These are phyloP conservation scores for Trichoderma asperellum DNA, from an alignment of 2,329 filamentous ascomycete species.

Conservation along the genomic window DNA sequence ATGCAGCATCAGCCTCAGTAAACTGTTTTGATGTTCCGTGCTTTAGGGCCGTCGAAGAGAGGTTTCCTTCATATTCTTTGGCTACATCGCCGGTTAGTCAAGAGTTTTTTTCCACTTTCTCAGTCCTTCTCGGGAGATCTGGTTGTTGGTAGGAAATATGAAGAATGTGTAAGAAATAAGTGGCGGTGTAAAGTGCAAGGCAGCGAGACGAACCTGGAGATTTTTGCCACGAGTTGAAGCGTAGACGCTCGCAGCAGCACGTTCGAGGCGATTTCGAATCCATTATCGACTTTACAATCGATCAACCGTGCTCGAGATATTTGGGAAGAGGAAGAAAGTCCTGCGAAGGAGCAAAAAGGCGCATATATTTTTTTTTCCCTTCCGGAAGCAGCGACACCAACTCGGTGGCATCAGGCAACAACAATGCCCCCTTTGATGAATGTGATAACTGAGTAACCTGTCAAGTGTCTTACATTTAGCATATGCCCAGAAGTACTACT, in stretches of 20 bases:
- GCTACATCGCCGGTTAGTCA: not conserved
- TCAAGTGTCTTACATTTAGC: not conserved
- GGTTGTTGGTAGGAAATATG: not conserved
- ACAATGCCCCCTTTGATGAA: not conserved
- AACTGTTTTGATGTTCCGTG: not conserved
- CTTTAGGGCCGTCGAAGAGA: not conserved
- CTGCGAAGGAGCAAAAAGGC: not conserved
- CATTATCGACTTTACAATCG: not conserved
- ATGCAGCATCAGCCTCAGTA: not conserved
- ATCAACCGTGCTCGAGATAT: not conserved
- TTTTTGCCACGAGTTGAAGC: not conserved
- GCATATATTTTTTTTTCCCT: not conserved
- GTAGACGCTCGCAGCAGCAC: not conserved
- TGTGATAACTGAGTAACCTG: not conserved
- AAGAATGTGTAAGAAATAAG: not conserved
- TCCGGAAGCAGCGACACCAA: not conserved
- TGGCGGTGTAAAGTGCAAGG: not conserved
- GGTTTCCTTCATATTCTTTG: not conserved
- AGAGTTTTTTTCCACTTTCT: not conserved
- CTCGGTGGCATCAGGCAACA: not conserved
- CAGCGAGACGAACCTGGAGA: not conserved
- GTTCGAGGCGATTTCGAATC: not conserved
- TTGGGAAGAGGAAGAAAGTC: not conserved
- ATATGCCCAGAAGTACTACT: not conserved
- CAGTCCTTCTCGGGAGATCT: no score